These are phyloP conservation scores for Axilococcus clingmanii DNA, from an alignment of 139 green algal species.

Conservation along the genomic window DNA sequence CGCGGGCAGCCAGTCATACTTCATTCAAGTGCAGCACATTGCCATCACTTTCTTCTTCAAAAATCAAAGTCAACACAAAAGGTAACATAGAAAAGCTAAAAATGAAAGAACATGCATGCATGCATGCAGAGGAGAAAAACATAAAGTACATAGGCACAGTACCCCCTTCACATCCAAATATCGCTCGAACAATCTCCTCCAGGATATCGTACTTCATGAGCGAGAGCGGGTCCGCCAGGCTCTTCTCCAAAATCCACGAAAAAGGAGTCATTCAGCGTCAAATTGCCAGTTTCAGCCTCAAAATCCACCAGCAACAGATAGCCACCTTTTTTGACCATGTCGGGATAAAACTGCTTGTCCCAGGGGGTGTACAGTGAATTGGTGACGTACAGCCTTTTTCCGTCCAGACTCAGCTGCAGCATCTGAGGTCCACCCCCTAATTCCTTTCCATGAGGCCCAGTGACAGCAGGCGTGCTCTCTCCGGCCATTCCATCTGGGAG, in stretches of 20 bases:
- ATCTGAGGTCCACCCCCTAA: slow-evolving; percentile 78
- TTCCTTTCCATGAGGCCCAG: slow-evolving; percentile 41
- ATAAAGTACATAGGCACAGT: no score
- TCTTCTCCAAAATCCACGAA: slow-evolving; percentile 62
- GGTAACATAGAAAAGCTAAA: no score
- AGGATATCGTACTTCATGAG: slow-evolving; percentile 70
- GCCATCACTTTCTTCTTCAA: no score
- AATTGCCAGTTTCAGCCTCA: slow-evolving; percentile 52
- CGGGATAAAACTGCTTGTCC: slow-evolving; percentile 79
- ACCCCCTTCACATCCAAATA: slow-evolving; percentile 52
- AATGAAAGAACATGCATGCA: no score
- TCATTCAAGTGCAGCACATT: no score
- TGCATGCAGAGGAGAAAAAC: no score
- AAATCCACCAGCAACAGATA: slow-evolving; percentile 65
- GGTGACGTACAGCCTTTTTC: slow-evolving; percentile 70
- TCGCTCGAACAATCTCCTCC: slow-evolving; percentile 50
- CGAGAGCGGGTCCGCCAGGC: slow-evolving; percentile 62
- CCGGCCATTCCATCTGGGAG: slow-evolving; percentile 45
- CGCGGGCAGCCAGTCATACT: no score
- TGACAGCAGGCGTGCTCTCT: slow-evolving; percentile 26
- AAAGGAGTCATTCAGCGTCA: slow-evolving; percentile 49
- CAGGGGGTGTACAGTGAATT: slow-evolving; percentile 58
- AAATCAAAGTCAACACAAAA: no score
- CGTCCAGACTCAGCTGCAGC: slow-evolving; percentile 71
- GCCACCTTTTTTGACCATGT: slow-evolving; percentile 45